Conservation (phyloP, 2,329 filamentous ascomycete species). For the Exophiala lecanii-corni region DNA sequence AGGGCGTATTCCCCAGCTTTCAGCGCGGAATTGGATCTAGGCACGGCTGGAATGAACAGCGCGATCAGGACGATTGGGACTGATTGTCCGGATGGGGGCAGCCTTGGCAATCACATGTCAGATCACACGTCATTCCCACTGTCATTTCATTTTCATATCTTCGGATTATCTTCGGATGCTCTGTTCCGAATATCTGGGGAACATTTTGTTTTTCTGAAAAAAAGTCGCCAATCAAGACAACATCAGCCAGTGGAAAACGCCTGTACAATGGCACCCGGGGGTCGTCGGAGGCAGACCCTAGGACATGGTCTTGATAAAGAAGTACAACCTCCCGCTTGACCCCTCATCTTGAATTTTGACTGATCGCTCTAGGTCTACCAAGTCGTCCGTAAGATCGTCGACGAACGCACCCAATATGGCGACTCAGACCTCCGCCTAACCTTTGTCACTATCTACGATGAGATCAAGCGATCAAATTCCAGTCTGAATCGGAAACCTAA, state of each 20-base stretch:
- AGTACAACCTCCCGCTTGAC: constrained; percentile 31
- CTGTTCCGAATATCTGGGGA: too few relatives aligned
- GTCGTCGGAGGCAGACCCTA: constrained; percentile 44
- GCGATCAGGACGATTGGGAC: too few relatives aligned
- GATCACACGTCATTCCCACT: too few relatives aligned
- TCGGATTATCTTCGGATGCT: too few relatives aligned
- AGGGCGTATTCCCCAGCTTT: constrained; percentile 3
- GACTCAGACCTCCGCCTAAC: constrained; percentile 36
- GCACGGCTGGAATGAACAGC: too few relatives aligned
- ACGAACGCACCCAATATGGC: constrained; percentile 55
- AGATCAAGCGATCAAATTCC: constrained; percentile 80
- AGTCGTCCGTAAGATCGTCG: constrained; percentile 70
- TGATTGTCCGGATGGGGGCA: too few relatives aligned
- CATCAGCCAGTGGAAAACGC: too few relatives aligned
- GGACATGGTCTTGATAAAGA: constrained; percentile 61
- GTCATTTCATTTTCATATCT: too few relatives aligned
- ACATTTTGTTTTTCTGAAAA: too few relatives aligned
- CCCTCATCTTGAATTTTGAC: not conserved
- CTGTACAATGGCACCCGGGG: constrained; percentile 19
- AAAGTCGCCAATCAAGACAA: too few relatives aligned
- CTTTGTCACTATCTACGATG: constrained; percentile 67
- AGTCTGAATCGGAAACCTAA: constrained; percentile 79
- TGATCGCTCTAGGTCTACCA: constrained; percentile 58
- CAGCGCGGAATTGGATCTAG: too few relatives aligned
- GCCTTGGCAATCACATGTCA: too few relatives aligned